Base-by-base conservation (phyloP, 805 yeast genomes). In the Lachancea quebecensis region DNA sequence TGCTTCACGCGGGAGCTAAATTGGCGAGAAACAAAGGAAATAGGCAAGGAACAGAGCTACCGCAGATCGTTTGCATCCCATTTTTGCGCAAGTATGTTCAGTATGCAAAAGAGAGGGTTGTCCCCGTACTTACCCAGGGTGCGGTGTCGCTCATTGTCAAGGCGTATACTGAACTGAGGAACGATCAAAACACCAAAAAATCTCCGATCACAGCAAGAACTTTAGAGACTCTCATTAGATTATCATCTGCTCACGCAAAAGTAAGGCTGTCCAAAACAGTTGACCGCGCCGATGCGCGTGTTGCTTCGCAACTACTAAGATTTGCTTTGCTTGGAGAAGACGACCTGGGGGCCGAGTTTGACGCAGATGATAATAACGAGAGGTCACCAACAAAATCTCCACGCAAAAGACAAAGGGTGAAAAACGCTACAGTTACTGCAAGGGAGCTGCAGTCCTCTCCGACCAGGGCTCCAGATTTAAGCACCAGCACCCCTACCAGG, bases 151-250 rank as follows among this genome's bases (percentile, higher is more conserved):
- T 82, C 62, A 88, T 93, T 57, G 93, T 89, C 17, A 77, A 75
- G 44, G 78, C 85, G 14, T 93, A 91, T 62, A 71, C 95, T 2
- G 79, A 81, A 10, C 72, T 93, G 52, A 78, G 99, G 70, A 90
- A 89, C 62, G 85, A 83, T 51, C 83, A 81, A 58, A 85, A 81
- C 53, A 77, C 84, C 43, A 76, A 81, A 59, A 90, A 96, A 0
- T 83, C 96, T 1, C 98, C 99, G 32, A 86, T 91, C 53, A 91
- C 99, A 1, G 95, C 98, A n/a, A 85, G 99, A 80, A 93, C 98
- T 4, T 72, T 91, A 55, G 99, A 91, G 67, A 91, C 99, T 0
- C 72, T 91, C 53, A 91, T 91, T 64, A 95, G 99, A 73, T 71
- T 91, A 48, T 74, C 97, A 0, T 86, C 97, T 1, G 98, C 99